Conservation (phyloP, 2,329 filamentous ascomycete genomes). For the Penicillium sclerotiorum region DNA sequence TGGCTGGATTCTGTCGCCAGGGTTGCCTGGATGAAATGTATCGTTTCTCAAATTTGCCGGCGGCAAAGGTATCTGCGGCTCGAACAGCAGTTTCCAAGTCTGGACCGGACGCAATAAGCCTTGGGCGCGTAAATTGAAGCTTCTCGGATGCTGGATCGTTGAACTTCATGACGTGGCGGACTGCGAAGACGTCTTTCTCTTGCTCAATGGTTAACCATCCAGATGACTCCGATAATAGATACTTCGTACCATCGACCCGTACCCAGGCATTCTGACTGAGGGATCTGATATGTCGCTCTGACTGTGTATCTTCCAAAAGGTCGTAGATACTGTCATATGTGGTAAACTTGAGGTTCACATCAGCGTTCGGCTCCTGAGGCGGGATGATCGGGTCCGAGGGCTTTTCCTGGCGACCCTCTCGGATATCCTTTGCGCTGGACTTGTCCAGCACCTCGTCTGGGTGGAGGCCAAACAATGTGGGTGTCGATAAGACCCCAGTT, state of each 20-base stretch:
- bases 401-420: slow-evolving; percentile 46
- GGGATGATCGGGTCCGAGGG: slow-evolving; percentile 1
- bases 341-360: slow-evolving; percentile 71
- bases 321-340: slow-evolving; percentile 94
- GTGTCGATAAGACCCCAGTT: slow-evolving; percentile 84
- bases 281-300: slow-evolving; percentile 75
- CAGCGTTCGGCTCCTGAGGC: slow-evolving; percentile 31
- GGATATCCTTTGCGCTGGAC: slow-evolving; percentile 65
- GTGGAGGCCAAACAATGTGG: slow-evolving; percentile 90
- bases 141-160: slow-evolving; percentile 32
- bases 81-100: slow-evolving; percentile 77
- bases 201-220: slow-evolving; percentile 62
- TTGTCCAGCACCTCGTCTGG: slow-evolving; percentile 73
- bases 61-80: slow-evolving; percentile 80
- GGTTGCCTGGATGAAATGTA: slow-evolving; percentile 67
- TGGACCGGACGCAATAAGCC: slow-evolving; percentile 65
- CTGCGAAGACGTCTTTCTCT: slow-evolving; percentile 30
- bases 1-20: slow-evolving; percentile 72
- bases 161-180: slow-evolving; percentile 37
- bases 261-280: slow-evolving; percentile 84
- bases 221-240: slow-evolving; percentile 67
- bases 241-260: slow-evolving; percentile 68
- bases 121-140: slow-evolving; percentile 68
- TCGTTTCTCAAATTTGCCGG: slow-evolving; percentile 63
- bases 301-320: slow-evolving; percentile 77